Evolutionary conservation across 257 asterid species (phyloP), one percentile per base, ranked within the genome.

Genomic region (Solanum tacnaense): DNA sequence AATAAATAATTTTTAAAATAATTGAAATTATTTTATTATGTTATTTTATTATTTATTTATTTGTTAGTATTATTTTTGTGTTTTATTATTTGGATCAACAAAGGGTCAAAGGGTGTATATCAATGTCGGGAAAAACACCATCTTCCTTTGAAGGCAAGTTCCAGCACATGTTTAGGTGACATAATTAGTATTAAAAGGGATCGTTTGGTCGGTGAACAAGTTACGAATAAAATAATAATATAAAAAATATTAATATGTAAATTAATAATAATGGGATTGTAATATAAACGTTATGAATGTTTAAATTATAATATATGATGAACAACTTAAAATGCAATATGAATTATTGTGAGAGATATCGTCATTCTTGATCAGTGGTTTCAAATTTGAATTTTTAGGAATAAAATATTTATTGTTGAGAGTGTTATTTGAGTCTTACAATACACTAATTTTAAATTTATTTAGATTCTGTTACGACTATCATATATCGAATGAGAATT

Each of bases 401-500:
- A 20, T 56, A 0, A 56, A 18, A 18, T 20, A 0, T 56, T 56
- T 56, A 56, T 18, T 56, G 65, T 56, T 18, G 25, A 7, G 10
- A 18, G 11, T 0, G 62, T 18, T 52, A 1, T 3, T 56, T 56
- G 11, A 56, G 11, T 6, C 2, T 20, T 7, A 0, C n/a, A 56
- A 1, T 20, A 20, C 1, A 56, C 2, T 56, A 18, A 20, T 56
- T 56, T 56, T 0, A 56, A 7, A 56, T 3, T 56, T 56, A 18
- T 0, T 52, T 52, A 16, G 1, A 52, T 52, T 52, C 0, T 52
- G 0, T 52, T 6, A 52, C 0, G 1, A 16, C n/a, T 18, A 0
- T 0, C 9, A 52, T 52, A 49, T 18, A 18, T 1, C 9, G 9
- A 52, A 52, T 6, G 0, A 18, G 4, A 52, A 52, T 0, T 49